A percentile compares a stretch with the other conserved stretches of the same genome.
phyloP scores from a whole-genome alignment of 768 basidiomycete species.

The Pisolithus tinctorius region DNA sequence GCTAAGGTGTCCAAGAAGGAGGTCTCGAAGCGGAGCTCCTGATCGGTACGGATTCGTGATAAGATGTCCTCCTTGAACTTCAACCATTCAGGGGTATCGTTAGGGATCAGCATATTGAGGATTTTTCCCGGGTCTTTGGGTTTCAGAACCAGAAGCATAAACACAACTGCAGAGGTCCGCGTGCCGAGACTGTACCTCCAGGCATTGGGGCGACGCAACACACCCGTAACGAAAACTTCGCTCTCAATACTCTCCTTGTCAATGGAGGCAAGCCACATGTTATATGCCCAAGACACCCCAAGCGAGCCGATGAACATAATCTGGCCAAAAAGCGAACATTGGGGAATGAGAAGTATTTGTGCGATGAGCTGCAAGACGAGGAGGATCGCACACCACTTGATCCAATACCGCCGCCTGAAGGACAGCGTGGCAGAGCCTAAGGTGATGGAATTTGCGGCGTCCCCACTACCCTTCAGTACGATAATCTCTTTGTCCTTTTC shows the following conservation, averaged over 20 bases:
- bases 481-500: conserved; percentile 15
- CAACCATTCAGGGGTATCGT: conserved; percentile 3
- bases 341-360: conserved; percentile 28
- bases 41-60: background rate
- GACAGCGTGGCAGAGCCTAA: conserved; percentile 19
- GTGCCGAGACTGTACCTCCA: conserved; percentile 2
- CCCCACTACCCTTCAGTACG: conserved; percentile 24
- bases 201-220: background rate
- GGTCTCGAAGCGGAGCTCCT: background rate
- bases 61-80: background rate
- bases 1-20: background rate
- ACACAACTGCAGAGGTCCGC: conserved; percentile 3
- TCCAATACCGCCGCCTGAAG: conserved; percentile 6
- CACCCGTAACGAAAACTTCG: conserved; percentile 20
- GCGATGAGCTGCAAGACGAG: conserved; percentile 23
- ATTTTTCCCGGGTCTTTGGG: background rate
- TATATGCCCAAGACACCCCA: conserved; percentile 28
- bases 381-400: conserved; percentile 21
- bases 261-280: conserved; percentile 23
- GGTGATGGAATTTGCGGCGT: conserved; percentile 23
- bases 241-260: conserved; percentile 19
- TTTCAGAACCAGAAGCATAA: conserved; percentile 1
- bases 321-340: conserved; percentile 28
- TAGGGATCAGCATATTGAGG: conserved; percentile 4
- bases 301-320: conserved; percentile 29